phyloP scores from a whole-genome alignment of 2,329 filamentous ascomycete species.

The Metarhizium humberi region DNA sequence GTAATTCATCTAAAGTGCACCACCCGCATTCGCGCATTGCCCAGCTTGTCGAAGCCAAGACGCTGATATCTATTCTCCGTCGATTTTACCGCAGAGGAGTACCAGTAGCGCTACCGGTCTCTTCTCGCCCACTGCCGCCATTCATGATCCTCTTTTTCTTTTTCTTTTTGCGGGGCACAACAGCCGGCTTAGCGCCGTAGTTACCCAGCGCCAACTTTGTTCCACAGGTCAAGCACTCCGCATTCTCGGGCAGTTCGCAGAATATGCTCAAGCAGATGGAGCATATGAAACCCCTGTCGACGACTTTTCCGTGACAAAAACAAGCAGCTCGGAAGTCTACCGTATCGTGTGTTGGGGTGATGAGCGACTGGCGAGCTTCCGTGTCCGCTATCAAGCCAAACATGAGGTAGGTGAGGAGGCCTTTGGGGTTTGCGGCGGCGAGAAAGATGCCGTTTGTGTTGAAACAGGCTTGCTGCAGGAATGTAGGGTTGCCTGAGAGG shows the following conservation, averaged over 20 bases:
- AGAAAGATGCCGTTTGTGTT: constrained; percentile 52
- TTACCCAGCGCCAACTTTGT: constrained; percentile 67
- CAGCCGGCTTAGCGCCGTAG: constrained; percentile 69
- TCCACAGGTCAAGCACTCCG: constrained; percentile 74
- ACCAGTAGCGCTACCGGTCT: constrained; percentile 49
- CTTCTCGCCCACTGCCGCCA: constrained; percentile 37
- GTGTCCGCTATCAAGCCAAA: constrained; percentile 73
- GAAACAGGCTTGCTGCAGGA: constrained; percentile 79
- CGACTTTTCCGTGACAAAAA: constrained; percentile 87
- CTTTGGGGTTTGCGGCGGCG: constrained; percentile 47
- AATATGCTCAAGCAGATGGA: constrained; percentile 95
- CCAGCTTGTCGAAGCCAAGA: too few species aligned
- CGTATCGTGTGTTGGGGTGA: constrained; percentile 71
- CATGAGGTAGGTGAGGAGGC: constrained; percentile 87
- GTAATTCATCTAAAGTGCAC: too few species aligned
- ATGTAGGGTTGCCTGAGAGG: constrained; percentile 75
- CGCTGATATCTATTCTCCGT: neutral
- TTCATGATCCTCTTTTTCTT: constrained; percentile 62
- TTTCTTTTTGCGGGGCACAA: constrained; percentile 62
- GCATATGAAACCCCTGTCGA: constrained; percentile 91
- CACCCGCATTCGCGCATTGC: too few species aligned
- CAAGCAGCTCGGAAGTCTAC: constrained; percentile 98
- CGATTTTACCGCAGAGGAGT: constrained; percentile 40
- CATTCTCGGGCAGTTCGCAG: constrained; percentile 54
- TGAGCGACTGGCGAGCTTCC: constrained; percentile 49